phyloP scores from a whole-genome alignment of 768 basidiomycete species.

The Lactarius sp. region DNA sequence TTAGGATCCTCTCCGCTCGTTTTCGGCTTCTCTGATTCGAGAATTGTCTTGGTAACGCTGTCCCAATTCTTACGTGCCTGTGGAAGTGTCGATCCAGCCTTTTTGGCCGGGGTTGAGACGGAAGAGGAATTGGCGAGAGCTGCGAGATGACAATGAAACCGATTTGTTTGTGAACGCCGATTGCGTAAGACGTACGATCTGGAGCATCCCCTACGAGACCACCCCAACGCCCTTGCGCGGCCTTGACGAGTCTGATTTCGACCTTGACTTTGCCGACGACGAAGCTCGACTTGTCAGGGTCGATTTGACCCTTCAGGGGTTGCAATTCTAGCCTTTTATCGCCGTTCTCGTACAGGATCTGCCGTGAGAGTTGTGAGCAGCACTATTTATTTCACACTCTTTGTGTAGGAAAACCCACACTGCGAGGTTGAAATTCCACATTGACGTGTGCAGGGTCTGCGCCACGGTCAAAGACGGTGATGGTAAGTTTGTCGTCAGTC shows the following conservation, averaged over 20 bases:
- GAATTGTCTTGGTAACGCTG: conserved; percentile 63
- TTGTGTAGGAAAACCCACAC: conserved; percentile 37
- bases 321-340: conserved; percentile 67
- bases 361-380: not conserved
- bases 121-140: conserved; percentile 30
- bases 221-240: conserved; percentile 65
- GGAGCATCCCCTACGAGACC: conserved; percentile 67
- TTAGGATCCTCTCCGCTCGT: conserved; percentile 77
- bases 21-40: conserved; percentile 63
- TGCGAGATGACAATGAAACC: conserved; percentile 21
- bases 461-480: conserved; percentile 76
- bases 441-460: conserved; percentile 61
- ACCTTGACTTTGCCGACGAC: conserved; percentile 84
- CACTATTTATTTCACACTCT: not conserved
- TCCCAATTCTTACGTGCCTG: conserved; percentile 85
- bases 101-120: conserved; percentile 31
- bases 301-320: conserved; percentile 80
- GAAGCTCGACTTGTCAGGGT: conserved; percentile 53
- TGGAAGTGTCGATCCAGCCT: conserved; percentile 33
- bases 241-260: conserved; percentile 76
- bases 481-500: conserved; percentile 65
- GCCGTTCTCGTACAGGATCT: conserved; percentile 63
- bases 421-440: conserved; percentile 59
- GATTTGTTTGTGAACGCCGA: not conserved
- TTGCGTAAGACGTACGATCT: conserved; percentile 51